Conservation (phyloP, 495 filamentous ascomycete species). For the Apiosordaria backusii region DNA sequence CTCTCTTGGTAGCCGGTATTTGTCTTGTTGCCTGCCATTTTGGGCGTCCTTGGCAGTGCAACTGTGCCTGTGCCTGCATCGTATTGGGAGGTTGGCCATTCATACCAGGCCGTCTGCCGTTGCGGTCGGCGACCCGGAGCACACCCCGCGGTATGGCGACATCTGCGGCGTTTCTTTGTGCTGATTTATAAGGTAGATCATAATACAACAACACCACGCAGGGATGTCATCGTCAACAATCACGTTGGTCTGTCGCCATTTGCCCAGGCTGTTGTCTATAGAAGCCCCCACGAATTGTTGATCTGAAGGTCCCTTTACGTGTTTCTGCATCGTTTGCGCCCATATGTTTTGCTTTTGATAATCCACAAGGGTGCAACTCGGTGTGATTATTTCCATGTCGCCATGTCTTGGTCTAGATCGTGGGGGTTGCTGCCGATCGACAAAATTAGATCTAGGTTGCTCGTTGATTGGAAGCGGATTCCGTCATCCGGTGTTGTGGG, state of each 20-base stretch:
- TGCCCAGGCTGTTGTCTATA: not conserved
- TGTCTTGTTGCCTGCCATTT: constrained; percentile 12
- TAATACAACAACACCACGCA: not conserved
- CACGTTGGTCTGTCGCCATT: not conserved
- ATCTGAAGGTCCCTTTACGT: not conserved
- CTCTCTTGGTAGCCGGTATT: not conserved
- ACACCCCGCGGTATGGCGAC: constrained; percentile 16
- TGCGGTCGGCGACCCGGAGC: not conserved
- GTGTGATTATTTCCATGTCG: not conserved
- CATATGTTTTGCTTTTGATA: not conserved
- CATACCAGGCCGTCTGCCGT: not conserved
- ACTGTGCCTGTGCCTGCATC: constrained; percentile 8
- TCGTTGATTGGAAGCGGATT: not conserved
- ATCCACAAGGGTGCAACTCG: not conserved
- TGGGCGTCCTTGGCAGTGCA: constrained; percentile 11
- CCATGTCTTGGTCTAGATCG: not conserved
- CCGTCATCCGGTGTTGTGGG: not conserved
- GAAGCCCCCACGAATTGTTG: not conserved
- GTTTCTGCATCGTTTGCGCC: not conserved
- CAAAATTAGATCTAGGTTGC: not conserved
- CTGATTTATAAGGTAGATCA: not conserved
- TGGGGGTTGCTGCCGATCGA: not conserved
- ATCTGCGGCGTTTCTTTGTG: constrained; percentile 15
- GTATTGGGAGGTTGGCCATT: not conserved
- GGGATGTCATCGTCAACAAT: not conserved